Evolutionary conservation across 2,329 filamentous ascomycete species (phyloP).

Genomic region (Penicillium decumbens): DNA sequence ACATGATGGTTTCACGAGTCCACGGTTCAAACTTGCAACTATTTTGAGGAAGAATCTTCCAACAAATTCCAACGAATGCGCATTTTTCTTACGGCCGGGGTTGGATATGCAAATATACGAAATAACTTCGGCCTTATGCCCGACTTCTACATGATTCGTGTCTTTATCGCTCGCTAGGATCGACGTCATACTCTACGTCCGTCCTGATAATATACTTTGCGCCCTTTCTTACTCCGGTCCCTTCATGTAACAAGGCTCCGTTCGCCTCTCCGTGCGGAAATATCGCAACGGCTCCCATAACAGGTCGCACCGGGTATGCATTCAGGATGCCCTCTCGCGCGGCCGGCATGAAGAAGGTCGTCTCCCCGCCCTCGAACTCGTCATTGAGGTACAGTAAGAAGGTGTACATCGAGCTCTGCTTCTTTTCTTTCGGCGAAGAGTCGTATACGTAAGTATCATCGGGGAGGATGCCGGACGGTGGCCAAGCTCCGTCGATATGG

Average conservation of each 20-base stretch:
- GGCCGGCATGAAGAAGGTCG: constrained; percentile 65
- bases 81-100: too few relatives aligned
- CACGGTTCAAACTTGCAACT: too few relatives aligned
- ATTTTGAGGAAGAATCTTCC: too few relatives aligned
- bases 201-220: constrained; percentile 67
- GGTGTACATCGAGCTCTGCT: constrained; percentile 64
- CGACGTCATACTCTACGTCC: constrained; percentile 65
- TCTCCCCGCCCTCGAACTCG: constrained; percentile 67
- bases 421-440: constrained; percentile 54
- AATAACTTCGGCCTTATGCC: not conserved
- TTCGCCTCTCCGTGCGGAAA: constrained; percentile 66
- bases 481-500: constrained; percentile 70
- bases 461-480: constrained; percentile 60
- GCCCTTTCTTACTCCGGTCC: constrained; percentile 63
- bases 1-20: too few relatives aligned
- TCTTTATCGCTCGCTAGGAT: constrained; percentile 15
- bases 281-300: constrained; percentile 64
- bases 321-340: constrained; percentile 62
- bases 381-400: constrained; percentile 68
- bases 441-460: constrained; percentile 63
- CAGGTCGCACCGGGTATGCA: constrained; percentile 63
- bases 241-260: constrained; percentile 64
- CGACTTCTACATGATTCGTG: not conserved
- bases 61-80: too few relatives aligned
- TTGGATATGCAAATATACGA: not conserved